Base-by-base conservation (phyloP, 108 stramenopile genomes). In the Nannochloropsis gaditana region DNA sequence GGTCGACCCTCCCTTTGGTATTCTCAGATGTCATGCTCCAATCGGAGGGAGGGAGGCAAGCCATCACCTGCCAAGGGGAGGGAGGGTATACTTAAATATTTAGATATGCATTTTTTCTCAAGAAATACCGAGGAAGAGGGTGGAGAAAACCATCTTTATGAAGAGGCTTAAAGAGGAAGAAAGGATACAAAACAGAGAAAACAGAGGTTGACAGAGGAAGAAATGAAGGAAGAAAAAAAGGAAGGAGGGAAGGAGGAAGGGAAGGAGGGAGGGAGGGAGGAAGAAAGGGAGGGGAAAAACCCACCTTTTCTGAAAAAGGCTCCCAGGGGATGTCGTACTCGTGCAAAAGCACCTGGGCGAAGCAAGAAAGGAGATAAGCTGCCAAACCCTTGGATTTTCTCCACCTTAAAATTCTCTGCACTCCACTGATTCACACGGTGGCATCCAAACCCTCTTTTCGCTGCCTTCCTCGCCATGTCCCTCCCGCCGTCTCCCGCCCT, bases 301-400 rank as follows among this genome's bases (percentile, higher is more conserved):
- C 47, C 15, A 50, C 47, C 84, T 93, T 94, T 9, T 95, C 94
- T 15, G 96, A 93, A 89, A 99, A 99, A 9, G 94, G 94, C 87
- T 96, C 95, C 84, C 95, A 94, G 1, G 99, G 95, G 88, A 99
- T 97, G 44, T 95, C 94, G 84, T 96, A 95, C 90, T 98, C 94
- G 41, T 94, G 93, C 31, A 99, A 87, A 79, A 99, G 85, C 43
- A 98, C 95, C 87, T 96, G 90, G 6, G 96, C 96, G 88, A 15
- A 50, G 1, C 47, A 15, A 10, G 47, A 1, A 15, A 15, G 15
- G 0, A 15, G 15, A 50, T 50, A 10, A 50, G 47, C 10, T 50
- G 47, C 47, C 10, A 11, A 11, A 50, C 11, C 15, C 47, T 50
- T 11, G 11, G 47, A 50, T 15, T 15, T 59, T 59, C 50, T 59